Conservation (phyloP, 768 basidiomycete genomes). For the Boletus subparvulus region DNA sequence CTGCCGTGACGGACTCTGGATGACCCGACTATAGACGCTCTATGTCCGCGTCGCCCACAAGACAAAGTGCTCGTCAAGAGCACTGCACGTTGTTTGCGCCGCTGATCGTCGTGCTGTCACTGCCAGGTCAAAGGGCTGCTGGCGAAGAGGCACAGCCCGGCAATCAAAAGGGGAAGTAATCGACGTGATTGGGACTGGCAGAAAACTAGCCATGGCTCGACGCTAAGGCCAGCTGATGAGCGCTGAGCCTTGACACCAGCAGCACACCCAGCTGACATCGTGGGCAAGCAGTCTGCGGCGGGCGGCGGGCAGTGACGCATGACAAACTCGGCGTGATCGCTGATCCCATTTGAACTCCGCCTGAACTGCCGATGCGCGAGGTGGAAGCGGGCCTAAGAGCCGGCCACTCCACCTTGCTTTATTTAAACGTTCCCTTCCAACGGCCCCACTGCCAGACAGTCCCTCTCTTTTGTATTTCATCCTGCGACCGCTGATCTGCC, state of each 20-base stretch:
- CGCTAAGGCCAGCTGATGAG: too few relatives aligned
- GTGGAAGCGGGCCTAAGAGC: too few relatives aligned
- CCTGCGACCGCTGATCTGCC: background rate
- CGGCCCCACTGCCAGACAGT: too few relatives aligned
- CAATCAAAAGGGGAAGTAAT: background rate
- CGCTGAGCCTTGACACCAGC: too few relatives aligned
- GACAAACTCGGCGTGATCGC: too few relatives aligned
- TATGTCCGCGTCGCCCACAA: slow-evolving; percentile 16
- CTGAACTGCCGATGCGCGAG: too few relatives aligned
- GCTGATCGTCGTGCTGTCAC: slow-evolving; percentile 5
- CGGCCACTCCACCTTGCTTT: background rate
- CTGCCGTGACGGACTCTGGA: background rate
- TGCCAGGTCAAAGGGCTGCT: background rate
- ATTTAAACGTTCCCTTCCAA: background rate
- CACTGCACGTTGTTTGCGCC: background rate
- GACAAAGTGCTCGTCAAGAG: background rate
- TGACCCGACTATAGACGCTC: background rate
- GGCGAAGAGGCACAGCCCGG: background rate
- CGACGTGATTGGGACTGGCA: background rate
- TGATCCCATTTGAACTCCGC: too few relatives aligned
- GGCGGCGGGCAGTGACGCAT: too few relatives aligned
- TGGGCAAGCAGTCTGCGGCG: too few relatives aligned
- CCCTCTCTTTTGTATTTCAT: slow-evolving; percentile 10
- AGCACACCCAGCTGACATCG: too few relatives aligned
- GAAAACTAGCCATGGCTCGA: too few relatives aligned